Evolutionary conservation across 345 rosid species (phyloP).

Genomic region (Alliaria petiolata): DNA sequence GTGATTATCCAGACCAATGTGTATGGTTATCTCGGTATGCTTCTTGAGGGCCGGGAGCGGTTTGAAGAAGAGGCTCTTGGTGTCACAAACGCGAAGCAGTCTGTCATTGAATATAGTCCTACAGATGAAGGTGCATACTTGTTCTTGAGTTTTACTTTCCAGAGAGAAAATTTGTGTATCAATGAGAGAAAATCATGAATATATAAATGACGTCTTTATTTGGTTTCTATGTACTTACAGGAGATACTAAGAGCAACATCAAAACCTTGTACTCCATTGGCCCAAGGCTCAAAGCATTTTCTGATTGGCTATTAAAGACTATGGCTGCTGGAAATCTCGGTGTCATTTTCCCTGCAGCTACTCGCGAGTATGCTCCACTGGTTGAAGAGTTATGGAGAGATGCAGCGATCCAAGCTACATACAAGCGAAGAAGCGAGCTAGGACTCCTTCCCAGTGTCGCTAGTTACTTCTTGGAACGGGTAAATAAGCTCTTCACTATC

Average conservation of each 20-base stretch:
- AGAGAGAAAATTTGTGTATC: background rate
- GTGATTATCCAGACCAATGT: slow-evolving; percentile 81
- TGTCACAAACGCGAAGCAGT: slow-evolving; percentile 34
- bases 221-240: slow-evolving; percentile 32
- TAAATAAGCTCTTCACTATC: slow-evolving; percentile 38
- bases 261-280: slow-evolving; percentile 66
- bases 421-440: slow-evolving; percentile 69
- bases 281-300: slow-evolving; percentile 79
- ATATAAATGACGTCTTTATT: background rate
- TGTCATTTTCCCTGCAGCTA: slow-evolving; percentile 87
- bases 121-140: slow-evolving; percentile 39
- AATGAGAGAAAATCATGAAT: background rate
- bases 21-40: slow-evolving; percentile 87
- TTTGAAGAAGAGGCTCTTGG: slow-evolving; percentile 84
- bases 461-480: slow-evolving; percentile 83
- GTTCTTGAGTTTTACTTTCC: background rate
- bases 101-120: slow-evolving; percentile 29
- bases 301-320: slow-evolving; percentile 92
- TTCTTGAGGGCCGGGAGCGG: slow-evolving; percentile 94
- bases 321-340: slow-evolving; percentile 90
- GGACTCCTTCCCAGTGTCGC: slow-evolving; percentile 84
- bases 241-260: slow-evolving; percentile 24
- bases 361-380: slow-evolving; percentile 95
- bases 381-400: slow-evolving; percentile 93
- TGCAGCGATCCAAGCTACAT: slow-evolving; percentile 78